phyloP scores from a whole-genome alignment of 108 stramenopile species.

The Skeletonema potamos region DNA sequence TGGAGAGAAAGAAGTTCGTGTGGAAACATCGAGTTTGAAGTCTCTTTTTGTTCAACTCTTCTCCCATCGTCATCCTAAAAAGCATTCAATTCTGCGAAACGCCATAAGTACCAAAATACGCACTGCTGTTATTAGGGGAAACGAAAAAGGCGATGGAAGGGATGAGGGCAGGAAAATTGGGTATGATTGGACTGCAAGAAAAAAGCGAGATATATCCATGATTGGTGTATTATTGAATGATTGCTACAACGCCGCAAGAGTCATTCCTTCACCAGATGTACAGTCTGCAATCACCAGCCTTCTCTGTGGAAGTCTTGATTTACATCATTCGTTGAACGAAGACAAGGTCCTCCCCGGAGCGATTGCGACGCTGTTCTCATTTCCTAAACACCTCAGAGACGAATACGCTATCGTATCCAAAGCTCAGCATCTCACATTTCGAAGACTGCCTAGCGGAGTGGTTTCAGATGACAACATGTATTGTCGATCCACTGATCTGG shows the following conservation, averaged over 20 bases:
- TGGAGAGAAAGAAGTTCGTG: not conserved
- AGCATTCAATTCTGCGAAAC: conserved; percentile 2
- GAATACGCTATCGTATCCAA: conserved; percentile 9
- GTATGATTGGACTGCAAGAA: conserved; percentile 9
- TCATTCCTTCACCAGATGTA: conserved; percentile 15
- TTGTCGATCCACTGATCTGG: conserved; percentile 10
- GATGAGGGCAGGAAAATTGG: no score
- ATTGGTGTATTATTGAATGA: conserved; percentile 26
- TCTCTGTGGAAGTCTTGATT: conserved; percentile 8
- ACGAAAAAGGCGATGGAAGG: not conserved
- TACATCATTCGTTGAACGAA: conserved; percentile 10
- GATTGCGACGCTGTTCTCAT: conserved; percentile 4
- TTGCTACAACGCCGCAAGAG: conserved; percentile 9
- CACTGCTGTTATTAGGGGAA: not conserved
- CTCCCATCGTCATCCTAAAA: conserved; percentile 12
- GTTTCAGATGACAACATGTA: not conserved
- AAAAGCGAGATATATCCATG: conserved; percentile 19
- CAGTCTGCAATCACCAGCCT: conserved; percentile 18
- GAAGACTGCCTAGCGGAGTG: not conserved
- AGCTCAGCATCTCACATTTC: conserved; percentile 7
- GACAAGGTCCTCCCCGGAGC: not conserved
- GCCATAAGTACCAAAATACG: not conserved
- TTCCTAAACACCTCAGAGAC: conserved; percentile 4
- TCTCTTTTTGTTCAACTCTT: conserved; percentile 34
- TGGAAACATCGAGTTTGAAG: not conserved